These are phyloP conservation scores for Lichtheimia corymbifera DNA, from an alignment of 371 early-diverging fungal species.

Conservation along the genomic window DNA sequence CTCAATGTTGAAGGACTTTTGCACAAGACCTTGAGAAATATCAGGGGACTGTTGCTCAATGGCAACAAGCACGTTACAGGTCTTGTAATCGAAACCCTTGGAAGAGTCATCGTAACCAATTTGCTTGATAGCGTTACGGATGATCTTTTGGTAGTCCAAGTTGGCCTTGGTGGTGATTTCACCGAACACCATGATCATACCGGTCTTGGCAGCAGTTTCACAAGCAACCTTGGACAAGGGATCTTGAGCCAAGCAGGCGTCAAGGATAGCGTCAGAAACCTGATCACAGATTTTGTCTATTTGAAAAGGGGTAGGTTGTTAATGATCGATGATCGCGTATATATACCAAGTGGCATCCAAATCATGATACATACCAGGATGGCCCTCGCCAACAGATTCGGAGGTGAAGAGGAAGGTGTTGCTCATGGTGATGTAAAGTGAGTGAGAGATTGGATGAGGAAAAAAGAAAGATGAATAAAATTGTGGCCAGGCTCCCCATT, in stretches of 20 bases:
- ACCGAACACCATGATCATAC: constrained; percentile 99
- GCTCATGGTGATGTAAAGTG: constrained; percentile 19
- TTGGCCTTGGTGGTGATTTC: constrained; percentile 98
- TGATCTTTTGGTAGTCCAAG: constrained; percentile 98
- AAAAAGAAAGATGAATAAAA: constrained; percentile 4
- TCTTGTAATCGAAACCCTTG: constrained; percentile 99
- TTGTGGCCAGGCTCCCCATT: background rate
- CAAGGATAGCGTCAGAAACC: constrained; percentile 97
- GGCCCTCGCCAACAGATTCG: constrained; percentile 99
- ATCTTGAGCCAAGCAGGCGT: constrained; percentile 96
- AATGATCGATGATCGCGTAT: background rate
- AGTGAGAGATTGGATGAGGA: background rate
- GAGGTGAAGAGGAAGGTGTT: constrained; percentile 97
- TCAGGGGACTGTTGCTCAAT: constrained; percentile 99
- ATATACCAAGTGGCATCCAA: background rate
- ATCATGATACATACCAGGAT: constrained; percentile 76
- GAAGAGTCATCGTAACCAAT: constrained; percentile 97
- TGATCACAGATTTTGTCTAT: constrained; percentile 99
- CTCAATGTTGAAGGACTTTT: constrained; percentile 88
- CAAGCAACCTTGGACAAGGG: constrained; percentile 98
- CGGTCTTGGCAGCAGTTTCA: constrained; percentile 99
- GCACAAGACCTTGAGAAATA: constrained; percentile 95
- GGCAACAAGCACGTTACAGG: constrained; percentile 97
- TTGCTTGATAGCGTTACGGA: constrained; percentile 95
- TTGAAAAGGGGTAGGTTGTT: background rate